These are phyloP conservation scores for Biscogniauxia sp. DNA, from an alignment of 2,329 filamentous ascomycete genomes.

Conservation along the genomic window DNA sequence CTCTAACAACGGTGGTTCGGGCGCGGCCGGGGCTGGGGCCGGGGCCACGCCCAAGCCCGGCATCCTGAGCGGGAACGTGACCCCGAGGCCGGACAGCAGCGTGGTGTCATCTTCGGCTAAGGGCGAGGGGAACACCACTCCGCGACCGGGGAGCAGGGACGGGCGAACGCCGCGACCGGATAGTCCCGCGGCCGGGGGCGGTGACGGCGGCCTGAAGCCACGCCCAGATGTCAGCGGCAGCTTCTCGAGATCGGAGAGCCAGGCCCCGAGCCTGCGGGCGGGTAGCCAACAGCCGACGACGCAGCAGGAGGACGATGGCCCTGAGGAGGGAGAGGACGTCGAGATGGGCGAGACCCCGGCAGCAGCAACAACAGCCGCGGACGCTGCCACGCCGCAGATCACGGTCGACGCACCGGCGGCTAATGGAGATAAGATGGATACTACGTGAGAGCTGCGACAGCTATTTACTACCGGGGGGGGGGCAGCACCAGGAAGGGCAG, in stretches of 20 bases:
- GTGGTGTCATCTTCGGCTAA: conserved; percentile 15
- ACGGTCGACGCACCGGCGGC: conserved; percentile 48
- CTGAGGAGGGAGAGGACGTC: conserved; percentile 34
- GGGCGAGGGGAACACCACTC: conserved; percentile 18
- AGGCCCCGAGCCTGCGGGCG: conserved; percentile 32
- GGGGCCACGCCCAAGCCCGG: conserved; percentile 40
- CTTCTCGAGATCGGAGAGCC: conserved; percentile 39
- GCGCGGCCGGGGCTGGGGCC: conserved; percentile 46
- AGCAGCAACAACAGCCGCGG: conserved; percentile 23
- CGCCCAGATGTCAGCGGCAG: conserved; percentile 29
- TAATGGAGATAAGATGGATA: conserved; percentile 66
- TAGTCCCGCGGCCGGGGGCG: conserved; percentile 30
- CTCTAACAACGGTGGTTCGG: conserved; percentile 50
- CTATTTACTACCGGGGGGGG: too few species aligned
- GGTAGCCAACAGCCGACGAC: conserved; percentile 31
- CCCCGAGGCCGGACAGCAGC: conserved; percentile 45
- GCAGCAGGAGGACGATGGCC: conserved; percentile 36
- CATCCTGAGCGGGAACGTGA: conserved; percentile 35
- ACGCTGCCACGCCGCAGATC: conserved; percentile 43
- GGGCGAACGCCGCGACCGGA: conserved; percentile 28
- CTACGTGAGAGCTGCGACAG: conserved; percentile 28
- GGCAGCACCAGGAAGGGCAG: too few species aligned
- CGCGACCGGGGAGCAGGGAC: conserved; percentile 30
- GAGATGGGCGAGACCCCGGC: conserved; percentile 38
- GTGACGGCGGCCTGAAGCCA: conserved; percentile 35